Percentiles rank a stretch among this genome's conserved stretches.
Conservation (phyloP, 257 asterid genomes). For the Craterostigma plantagineum region DNA sequence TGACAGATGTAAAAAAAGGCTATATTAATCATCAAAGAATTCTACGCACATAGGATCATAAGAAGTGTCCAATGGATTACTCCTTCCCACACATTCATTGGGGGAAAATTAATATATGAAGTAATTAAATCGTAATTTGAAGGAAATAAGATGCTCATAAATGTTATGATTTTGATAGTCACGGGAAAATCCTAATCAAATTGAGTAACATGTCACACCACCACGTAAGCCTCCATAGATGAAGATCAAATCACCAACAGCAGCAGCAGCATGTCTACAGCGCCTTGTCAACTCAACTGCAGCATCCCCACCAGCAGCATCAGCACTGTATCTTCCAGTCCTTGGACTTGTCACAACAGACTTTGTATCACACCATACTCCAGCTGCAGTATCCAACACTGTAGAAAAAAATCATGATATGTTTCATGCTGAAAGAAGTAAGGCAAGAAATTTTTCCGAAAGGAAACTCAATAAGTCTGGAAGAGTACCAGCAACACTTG, state of each 20-base stretch:
- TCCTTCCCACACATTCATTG: too few species aligned
- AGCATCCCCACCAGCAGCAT: constrained; percentile 96
- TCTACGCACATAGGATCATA: too few species aligned
- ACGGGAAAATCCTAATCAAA: not conserved
- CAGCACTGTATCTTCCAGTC: constrained; percentile 85
- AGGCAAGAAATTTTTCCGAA: not conserved
- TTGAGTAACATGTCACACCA: constrained; percentile 50
- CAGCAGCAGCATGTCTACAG: constrained; percentile 97
- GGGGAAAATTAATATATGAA: too few species aligned
- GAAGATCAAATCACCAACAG: constrained; percentile 90
- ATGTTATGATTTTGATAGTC: not conserved
- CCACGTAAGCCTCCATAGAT: constrained; percentile 98
- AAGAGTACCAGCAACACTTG: constrained; percentile 79
- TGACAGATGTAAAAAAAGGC: too few species aligned
- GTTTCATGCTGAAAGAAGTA: not conserved
- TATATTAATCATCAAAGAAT: too few species aligned
- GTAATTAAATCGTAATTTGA: too few species aligned
- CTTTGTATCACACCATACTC: constrained; percentile 95
- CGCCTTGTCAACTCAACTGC: constrained; percentile 94
- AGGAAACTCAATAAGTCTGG: constrained; percentile 1
- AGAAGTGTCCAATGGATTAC: too few species aligned
- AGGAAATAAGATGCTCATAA: too few species aligned
- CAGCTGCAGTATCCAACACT: constrained; percentile 99
- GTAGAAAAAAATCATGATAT: constrained; percentile 10
- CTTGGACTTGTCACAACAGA: constrained; percentile 89